A percentile compares a stretch with the other conserved stretches of the same genome.
These are phyloP conservation scores for Stachybotrys chartarum DNA, from an alignment of 2,329 filamentous ascomycete genomes.

Conservation along the genomic window DNA sequence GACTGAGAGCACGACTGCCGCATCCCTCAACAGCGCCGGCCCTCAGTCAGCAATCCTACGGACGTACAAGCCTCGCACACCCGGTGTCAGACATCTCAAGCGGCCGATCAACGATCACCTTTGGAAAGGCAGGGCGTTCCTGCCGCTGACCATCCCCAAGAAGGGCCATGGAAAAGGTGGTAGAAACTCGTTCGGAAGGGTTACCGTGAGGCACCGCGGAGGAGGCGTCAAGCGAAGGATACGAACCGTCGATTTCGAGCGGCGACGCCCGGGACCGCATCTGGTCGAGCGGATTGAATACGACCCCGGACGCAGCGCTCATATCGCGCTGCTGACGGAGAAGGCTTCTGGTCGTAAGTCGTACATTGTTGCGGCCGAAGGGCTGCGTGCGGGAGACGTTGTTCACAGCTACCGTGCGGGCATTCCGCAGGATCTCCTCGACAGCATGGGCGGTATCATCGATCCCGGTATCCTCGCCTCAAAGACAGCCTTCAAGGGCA, in stretches of 20 bases:
- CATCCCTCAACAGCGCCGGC: constrained; percentile 13
- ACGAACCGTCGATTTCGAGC: constrained; percentile 81
- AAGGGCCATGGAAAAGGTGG: constrained; percentile 91
- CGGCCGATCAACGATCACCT: constrained; percentile 93
- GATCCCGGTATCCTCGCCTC: constrained; percentile 95
- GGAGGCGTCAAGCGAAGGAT: constrained; percentile 90
- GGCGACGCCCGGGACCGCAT: constrained; percentile 73
- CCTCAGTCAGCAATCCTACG: constrained; percentile 49
- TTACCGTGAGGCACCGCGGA: constrained; percentile 87
- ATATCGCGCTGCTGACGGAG: constrained; percentile 81
- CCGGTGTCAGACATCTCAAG: constrained; percentile 84
- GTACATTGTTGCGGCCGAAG: constrained; percentile 94
- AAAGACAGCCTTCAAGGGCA: constrained; percentile 88
- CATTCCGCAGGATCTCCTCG: constrained; percentile 78
- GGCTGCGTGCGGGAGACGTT: constrained; percentile 82
- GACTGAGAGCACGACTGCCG: neutral
- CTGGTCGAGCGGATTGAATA: constrained; percentile 92
- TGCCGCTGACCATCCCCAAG: constrained; percentile 81
- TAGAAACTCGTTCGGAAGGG: constrained; percentile 75
- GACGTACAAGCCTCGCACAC: constrained; percentile 89
- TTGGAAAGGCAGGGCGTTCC: constrained; percentile 84
- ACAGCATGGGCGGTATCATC: constrained; percentile 85
- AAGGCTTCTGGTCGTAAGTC: constrained; percentile 67
- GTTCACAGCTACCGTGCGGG: constrained; percentile 89
- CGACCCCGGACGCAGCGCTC: constrained; percentile 86